Base-by-base conservation (phyloP, 441 rosid genomes). In the Populus trichocarpa region DNA sequence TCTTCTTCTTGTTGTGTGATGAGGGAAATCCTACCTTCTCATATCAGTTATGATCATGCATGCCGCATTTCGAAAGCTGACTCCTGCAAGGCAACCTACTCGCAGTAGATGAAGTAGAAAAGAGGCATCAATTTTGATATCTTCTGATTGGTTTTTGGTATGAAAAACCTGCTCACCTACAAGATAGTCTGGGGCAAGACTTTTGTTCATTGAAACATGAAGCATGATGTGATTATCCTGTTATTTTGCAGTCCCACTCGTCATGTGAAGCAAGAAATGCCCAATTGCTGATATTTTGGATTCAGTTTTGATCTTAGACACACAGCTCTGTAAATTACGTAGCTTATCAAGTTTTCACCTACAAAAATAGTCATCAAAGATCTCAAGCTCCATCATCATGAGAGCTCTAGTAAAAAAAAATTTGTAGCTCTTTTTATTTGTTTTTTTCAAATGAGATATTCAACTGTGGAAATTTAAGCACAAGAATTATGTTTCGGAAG, bases 1-100 rank as follows among this genome's bases (percentile, higher is more conserved):
- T 36, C 6, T 36, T 22, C n/a, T 12, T 22, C 26, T 2, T 61
- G 2, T 6, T 35, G 32, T n/a, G 12, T 22, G 25, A 22, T 5
- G 30, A 30, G 46, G 38, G 46, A 40, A 67, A 32, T 14, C 32
- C 26, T 4, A 8, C 16, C 20, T 22, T 42, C n/a, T 30, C 63
- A 25, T 35, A 25, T 71, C 82, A 93, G 94, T 86, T 65, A 87
- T 89, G 90, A 78, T 94, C 75, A 77, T 89, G 86, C 99, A 96
- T 78, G 95, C 97, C 22, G 88, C 97, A 46, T 90, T 92, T 71
- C 89, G 98, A 76, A 94, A 94, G 86, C 87, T 94, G 79, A 82
- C 93, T 33, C 90, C 90, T 8, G 73, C 83, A 28, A 88, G 86
- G 86, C 93, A 86, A 79, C 88, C 87, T 72, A 73, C 86, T 72